A percentile compares a stretch with the other conserved stretches of the same genome.
Conservation (phyloP, 495 filamentous ascomycete species). For the Neurospora sp. region DNA sequence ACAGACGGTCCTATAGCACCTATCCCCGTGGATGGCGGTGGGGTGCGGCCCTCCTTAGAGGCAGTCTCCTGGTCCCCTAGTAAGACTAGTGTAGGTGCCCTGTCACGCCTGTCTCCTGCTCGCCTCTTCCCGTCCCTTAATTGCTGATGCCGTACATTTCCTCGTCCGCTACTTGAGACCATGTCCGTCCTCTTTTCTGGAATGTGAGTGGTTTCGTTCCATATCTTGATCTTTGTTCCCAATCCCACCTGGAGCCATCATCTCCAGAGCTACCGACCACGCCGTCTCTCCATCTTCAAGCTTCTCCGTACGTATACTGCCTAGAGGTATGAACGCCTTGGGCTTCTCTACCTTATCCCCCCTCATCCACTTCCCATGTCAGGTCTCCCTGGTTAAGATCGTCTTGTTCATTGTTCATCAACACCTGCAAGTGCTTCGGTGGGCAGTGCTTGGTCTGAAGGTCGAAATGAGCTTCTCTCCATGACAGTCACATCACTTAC, state of each 20-base stretch:
- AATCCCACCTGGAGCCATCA: not conserved
- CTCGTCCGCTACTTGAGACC: constrained; percentile 13
- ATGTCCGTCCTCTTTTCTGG: constrained; percentile 76
- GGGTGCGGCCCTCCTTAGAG: not conserved
- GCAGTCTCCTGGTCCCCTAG: not conserved
- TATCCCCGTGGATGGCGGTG: not conserved
- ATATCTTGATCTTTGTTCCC: not conserved
- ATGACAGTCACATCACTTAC: not conserved
- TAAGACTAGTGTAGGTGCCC: not conserved
- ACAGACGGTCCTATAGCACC: not conserved
- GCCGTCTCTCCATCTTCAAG: not conserved
- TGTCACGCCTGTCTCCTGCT: constrained; percentile 1
- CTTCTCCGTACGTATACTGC: not conserved
- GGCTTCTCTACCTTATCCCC: not conserved
- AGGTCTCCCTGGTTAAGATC: not conserved
- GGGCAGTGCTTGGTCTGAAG: not conserved
- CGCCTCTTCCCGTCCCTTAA: not conserved
- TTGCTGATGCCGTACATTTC: not conserved
- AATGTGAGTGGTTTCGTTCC: constrained; percentile 49
- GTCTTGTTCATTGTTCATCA: not conserved
- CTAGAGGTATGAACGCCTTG: not conserved
- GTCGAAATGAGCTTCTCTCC: not conserved
- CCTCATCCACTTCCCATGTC: not conserved
- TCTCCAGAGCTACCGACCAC: not conserved
- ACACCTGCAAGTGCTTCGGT: not conserved